These are phyloP conservation scores for Coniophora puteana DNA, from an alignment of 1,284 basidiomycete genomes.

Conservation along the genomic window DNA sequence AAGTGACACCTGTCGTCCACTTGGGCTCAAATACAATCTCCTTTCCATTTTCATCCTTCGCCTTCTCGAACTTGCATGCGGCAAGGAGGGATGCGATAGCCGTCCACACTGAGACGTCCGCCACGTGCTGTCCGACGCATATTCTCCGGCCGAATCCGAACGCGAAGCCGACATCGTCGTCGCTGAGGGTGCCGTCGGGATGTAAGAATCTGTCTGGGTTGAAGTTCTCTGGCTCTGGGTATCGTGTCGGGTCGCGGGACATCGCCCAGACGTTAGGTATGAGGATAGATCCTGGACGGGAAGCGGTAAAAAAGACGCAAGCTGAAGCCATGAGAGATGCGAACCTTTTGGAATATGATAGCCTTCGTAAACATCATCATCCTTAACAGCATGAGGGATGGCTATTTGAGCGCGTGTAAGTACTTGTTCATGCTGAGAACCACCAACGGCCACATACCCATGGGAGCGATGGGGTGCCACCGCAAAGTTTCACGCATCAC, in stretches of 20 bases:
- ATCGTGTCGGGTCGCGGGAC: constrained; percentile 11
- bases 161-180: constrained; percentile 1
- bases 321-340: constrained; percentile 27
- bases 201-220: constrained; percentile 42
- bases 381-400: constrained; percentile 40
- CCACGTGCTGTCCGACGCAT: constrained; percentile 21
- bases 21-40: constrained; percentile 17
- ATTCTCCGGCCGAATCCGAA: constrained; percentile 10
- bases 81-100: constrained; percentile 27
- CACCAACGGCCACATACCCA: constrained; percentile 29
- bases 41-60: constrained; percentile 23
- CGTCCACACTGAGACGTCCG: constrained; percentile 31
- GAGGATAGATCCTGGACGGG: constrained; percentile 23
- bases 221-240: constrained; percentile 37
- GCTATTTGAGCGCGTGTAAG: constrained; percentile 15
- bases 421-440: background rate
- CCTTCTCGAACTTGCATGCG: constrained; percentile 21
- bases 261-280: constrained; percentile 23
- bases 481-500: constrained; percentile 47
- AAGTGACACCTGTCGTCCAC: constrained; percentile 7
- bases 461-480: constrained; percentile 49
- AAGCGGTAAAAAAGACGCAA: constrained; percentile 16
- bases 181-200: constrained; percentile 17
- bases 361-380: constrained; percentile 34
- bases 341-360: constrained; percentile 36